Evolutionary conservation across 1,284 basidiomycete genomes (phyloP).

Genomic region (Malassezia nana): DNA sequence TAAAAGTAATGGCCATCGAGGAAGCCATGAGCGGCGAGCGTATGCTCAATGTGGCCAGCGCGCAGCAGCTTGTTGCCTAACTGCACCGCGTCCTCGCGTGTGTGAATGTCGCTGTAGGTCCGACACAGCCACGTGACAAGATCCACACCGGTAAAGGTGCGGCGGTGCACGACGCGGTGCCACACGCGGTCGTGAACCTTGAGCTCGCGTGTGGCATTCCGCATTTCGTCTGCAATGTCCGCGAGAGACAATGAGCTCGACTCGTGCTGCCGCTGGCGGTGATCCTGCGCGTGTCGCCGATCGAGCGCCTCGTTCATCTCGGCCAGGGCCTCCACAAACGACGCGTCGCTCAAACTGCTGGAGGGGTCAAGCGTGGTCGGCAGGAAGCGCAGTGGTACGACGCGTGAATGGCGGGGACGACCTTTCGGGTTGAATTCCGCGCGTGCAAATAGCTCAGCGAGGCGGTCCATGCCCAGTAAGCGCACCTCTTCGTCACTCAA

Average conservation of each 20-base stretch:
- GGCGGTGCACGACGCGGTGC: conserved; percentile 40
- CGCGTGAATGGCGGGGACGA: conserved; percentile 17
- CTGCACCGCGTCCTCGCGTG: conserved; percentile 39
- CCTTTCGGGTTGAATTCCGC: conserved; percentile 24
- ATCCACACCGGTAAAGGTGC: conserved; percentile 42
- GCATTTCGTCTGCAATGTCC: conserved; percentile 36
- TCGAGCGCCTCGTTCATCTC: conserved; percentile 25
- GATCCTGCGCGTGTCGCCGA: conserved; percentile 15
- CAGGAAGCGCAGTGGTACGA: conserved; percentile 29
- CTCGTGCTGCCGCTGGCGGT: conserved; percentile 15
- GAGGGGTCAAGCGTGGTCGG: conserved; percentile 45
- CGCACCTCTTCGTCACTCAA: conserved; percentile 72
- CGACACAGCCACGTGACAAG: conserved; percentile 43
- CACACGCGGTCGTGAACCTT: conserved; percentile 42
- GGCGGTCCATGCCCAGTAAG: conserved; percentile 77
- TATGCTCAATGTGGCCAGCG: conserved; percentile 41
- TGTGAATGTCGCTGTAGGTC: conserved; percentile 33
- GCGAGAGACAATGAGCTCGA: conserved; percentile 19
- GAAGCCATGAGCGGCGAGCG: conserved; percentile 37
- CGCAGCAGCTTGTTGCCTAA: conserved; percentile 31
- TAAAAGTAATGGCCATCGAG: conserved; percentile 47
- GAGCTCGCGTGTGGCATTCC: conserved; percentile 21
- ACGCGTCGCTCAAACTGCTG: conserved; percentile 35
- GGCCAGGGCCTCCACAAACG: conserved; percentile 34
- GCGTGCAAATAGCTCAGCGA: conserved; percentile 66